Evolutionary conservation across 305 asterid species (phyloP), one percentile per base, ranked within the genome.

Genomic region (Fraxinus xanthoxyloides): DNA sequence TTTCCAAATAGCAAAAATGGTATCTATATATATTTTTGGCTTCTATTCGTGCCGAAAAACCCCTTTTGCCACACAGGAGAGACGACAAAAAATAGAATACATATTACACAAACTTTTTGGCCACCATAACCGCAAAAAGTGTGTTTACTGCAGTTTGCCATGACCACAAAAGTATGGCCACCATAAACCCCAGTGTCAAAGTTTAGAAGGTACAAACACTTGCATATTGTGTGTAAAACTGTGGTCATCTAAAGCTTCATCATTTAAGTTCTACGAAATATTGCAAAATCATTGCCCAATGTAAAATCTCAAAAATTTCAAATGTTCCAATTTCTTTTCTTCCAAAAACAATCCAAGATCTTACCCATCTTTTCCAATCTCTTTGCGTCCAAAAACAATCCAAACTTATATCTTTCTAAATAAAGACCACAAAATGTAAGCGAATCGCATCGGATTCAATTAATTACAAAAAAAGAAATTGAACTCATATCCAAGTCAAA

Each of bases 401-500:
- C 43, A 76, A 72, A 51, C 67, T 81, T 80, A 65, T 51, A 79
- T 54, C 84, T 67, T 86, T 61, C 77, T 34, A 32, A 70, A 54
- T 5, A 51, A 86, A 75, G 26, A 79, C 83, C 83, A 76, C n/a
- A 74, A 36, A 72, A 63, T 61, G 43, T 82, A 67, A 81, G 79
- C 61, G 82, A 79, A 77, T 74, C 76, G 7, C 72, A 81, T 40
- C 34, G 38, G 78, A 40, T 75, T 75, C 34, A 24, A 75, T 75
- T 32, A 4, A 17, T 34, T 78, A 77, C 61, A 81, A 2, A 65
- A 65, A 5, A 63, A 13, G 35, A 5, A 54, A 69, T 36, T 46
- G 72, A 76, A 79, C 75, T 69, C 81, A 36, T 79, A 79, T 46
- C 85, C 79, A 86, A 43, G 67, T 83, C 77, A 72, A 74, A 74